Conservation (phyloP, 371 early-diverging fungal genomes). For the Lichtheimia ornata region DNA sequence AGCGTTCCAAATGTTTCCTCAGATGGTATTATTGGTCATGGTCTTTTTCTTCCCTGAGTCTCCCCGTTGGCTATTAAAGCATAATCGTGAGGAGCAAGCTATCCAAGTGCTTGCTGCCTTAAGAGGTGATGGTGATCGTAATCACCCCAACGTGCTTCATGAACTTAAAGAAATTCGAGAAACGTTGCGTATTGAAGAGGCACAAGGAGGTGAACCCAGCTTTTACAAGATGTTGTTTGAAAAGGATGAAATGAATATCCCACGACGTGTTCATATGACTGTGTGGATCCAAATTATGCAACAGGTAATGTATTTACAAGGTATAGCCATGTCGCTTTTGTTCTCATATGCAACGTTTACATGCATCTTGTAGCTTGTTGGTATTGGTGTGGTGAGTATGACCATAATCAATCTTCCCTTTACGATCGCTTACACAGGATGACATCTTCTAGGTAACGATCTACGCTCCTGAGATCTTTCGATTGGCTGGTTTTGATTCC, state of each 20-base stretch:
- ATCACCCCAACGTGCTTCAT: conserved; percentile 33
- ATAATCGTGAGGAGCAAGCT: conserved; percentile 34
- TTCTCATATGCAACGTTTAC: too few species aligned
- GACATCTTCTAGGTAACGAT: conserved; percentile 25
- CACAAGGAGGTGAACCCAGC: conserved; percentile 33
- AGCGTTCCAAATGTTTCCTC: conserved; percentile 42
- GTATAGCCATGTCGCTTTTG: too few species aligned
- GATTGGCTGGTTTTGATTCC: conserved; percentile 26
- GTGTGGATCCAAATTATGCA: conserved; percentile 47
- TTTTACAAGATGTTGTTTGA: conserved; percentile 38
- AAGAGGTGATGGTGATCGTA: conserved; percentile 38
- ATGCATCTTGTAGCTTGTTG: conserved; percentile 15
- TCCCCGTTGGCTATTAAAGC: conserved; percentile 37
- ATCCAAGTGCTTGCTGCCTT: conserved; percentile 39
- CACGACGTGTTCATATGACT: conserved; percentile 43
- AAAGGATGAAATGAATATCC: conserved; percentile 35
- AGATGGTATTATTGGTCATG: conserved; percentile 26
- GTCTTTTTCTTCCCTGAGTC: conserved; percentile 42
- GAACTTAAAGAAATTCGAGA: conserved; percentile 35
- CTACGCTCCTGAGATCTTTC: conserved; percentile 38
- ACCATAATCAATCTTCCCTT: neutral
- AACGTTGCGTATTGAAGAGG: conserved; percentile 25
- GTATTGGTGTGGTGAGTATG: conserved; percentile 21
- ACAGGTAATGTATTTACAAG: conserved; percentile 8
- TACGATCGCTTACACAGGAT: neutral